phyloP scores from a whole-genome alignment of 139 green algal genomes.

The Chlorella ohadii region DNA sequence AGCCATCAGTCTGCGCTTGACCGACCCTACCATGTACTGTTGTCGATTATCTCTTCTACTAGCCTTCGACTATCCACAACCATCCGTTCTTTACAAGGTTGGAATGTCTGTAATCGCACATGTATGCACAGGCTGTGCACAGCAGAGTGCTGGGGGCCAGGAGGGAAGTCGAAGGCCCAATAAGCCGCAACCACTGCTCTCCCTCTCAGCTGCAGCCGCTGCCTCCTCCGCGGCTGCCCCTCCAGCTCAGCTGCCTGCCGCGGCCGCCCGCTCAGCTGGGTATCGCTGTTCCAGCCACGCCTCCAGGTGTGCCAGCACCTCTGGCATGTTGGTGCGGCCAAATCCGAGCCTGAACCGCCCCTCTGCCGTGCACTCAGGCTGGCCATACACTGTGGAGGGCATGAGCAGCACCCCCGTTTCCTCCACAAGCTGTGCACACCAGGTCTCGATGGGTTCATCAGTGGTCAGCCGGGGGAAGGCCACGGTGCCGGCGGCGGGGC shows the following conservation, averaged over 20 bases:
- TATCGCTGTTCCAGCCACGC: slow-evolving; percentile 14
- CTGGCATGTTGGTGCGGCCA: slow-evolving; percentile 58
- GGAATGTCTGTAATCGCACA: no score
- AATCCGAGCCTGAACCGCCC: slow-evolving; percentile 71
- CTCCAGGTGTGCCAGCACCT: slow-evolving; percentile 57
- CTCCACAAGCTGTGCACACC: slow-evolving; percentile 60
- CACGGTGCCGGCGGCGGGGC: slow-evolving; percentile 55
- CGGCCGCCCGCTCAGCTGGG: background rate
- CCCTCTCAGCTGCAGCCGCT: no score
- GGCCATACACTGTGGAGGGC: slow-evolving; percentile 70
- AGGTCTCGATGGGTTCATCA: slow-evolving; percentile 48
- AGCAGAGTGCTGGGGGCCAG: no score
- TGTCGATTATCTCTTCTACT: no score
- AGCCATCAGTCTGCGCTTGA: no score
- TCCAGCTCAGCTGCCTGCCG: background rate
- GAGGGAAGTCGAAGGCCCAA: no score
- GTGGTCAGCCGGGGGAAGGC: slow-evolving; percentile 57
- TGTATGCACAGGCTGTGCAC: no score
- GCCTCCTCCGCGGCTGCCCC: background rate
- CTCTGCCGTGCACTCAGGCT: slow-evolving; percentile 20
- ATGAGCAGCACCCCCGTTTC: slow-evolving; percentile 79
- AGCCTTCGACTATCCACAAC: no score
- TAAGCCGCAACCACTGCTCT: no score
- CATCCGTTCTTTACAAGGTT: no score
- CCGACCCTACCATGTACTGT: no score